Percentiles rank a stretch among this genome's conserved stretches.
These are phyloP conservation scores for Aegilops tauschii DNA, from an alignment of 176 grass and related monocot genomes.

Conservation along the genomic window DNA sequence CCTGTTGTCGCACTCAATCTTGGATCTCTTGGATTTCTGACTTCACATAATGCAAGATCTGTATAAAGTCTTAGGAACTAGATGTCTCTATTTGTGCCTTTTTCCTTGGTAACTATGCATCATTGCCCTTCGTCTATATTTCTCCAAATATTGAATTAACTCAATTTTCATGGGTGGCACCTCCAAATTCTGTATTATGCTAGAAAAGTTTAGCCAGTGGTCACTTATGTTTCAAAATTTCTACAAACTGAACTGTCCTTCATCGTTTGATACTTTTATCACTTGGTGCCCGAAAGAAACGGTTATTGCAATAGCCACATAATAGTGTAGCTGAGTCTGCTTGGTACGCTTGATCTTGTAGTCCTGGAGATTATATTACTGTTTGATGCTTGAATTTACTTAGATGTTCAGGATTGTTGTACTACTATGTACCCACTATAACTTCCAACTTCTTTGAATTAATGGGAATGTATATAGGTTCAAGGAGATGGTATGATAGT, in stretches of 20 bases:
- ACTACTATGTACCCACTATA: background rate
- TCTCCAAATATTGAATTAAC: background rate
- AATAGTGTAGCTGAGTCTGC: background rate
- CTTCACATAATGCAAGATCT: conserved; percentile 78
- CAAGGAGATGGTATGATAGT: conserved; percentile 99
- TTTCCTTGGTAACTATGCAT: conserved; percentile 19
- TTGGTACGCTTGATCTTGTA: background rate
- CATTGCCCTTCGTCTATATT: background rate
- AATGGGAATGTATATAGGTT: conserved; percentile 58
- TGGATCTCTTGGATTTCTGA: conserved; percentile 95
- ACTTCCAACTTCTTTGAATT: conserved; percentile 15
- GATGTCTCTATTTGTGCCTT: conserved; percentile 3
- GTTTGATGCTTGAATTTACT: background rate
- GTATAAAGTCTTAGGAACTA: conserved; percentile 18
- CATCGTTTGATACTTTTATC: background rate
- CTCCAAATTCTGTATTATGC: conserved; percentile 1
- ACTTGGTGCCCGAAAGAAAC: background rate
- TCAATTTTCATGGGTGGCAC: background rate
- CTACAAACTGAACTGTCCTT: background rate
- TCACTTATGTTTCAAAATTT: background rate
- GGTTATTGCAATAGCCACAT: background rate
- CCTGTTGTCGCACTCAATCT: conserved; percentile 95
- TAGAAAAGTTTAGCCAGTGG: background rate
- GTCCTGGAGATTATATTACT: conserved; percentile 12
- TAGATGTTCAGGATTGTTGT: background rate